These are phyloP conservation scores for Aureobasidium uvarum DNA, from an alignment of 2,329 filamentous ascomycete species.

Conservation along the genomic window DNA sequence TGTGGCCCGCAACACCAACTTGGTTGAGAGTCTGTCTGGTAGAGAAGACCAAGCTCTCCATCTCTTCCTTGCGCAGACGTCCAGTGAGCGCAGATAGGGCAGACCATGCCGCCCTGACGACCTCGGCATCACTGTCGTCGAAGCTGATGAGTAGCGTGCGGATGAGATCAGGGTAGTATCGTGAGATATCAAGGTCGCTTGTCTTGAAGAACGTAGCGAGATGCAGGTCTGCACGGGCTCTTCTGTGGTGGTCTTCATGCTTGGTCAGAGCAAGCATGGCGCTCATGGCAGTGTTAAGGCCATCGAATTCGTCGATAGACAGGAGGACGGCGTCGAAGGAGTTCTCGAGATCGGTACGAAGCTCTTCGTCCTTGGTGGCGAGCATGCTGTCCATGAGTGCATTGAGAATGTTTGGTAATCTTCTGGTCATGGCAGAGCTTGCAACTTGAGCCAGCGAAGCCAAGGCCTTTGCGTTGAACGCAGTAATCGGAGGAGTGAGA, in stretches of 20 bases:
- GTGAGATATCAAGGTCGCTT: slow-evolving; percentile 82
- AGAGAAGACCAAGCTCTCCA: slow-evolving; percentile 87
- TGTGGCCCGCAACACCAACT: slow-evolving; percentile 80
- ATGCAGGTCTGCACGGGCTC: slow-evolving; percentile 74
- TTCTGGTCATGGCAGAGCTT: slow-evolving; percentile 83
- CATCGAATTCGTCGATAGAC: slow-evolving; percentile 94
- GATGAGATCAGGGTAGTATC: slow-evolving; percentile 95
- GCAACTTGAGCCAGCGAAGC: slow-evolving; percentile 92
- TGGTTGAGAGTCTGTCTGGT: slow-evolving; percentile 83
- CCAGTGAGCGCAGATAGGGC: slow-evolving; percentile 86
- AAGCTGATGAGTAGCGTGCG: slow-evolving; percentile 88
- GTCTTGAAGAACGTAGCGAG: slow-evolving; percentile 82
- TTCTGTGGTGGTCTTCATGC: slow-evolving; percentile 84
- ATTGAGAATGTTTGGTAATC: slow-evolving; percentile 86
- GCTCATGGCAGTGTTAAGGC: slow-evolving; percentile 93
- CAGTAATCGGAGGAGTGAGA: slow-evolving; percentile 82
- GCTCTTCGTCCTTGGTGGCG: slow-evolving; percentile 68
- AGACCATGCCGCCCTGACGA: slow-evolving; percentile 86
- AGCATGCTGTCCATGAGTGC: slow-evolving; percentile 92
- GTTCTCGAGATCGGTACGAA: slow-evolving; percentile 68
- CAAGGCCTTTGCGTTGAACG: slow-evolving; percentile 91
- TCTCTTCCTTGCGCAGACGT: slow-evolving; percentile 90
- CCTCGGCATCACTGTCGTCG: slow-evolving; percentile 76
- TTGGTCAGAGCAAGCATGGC: slow-evolving; percentile 85
- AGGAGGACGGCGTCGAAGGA: slow-evolving; percentile 88